Conservation (phyloP, 169 alveolate species). For the Eimeria necatrix region DNA sequence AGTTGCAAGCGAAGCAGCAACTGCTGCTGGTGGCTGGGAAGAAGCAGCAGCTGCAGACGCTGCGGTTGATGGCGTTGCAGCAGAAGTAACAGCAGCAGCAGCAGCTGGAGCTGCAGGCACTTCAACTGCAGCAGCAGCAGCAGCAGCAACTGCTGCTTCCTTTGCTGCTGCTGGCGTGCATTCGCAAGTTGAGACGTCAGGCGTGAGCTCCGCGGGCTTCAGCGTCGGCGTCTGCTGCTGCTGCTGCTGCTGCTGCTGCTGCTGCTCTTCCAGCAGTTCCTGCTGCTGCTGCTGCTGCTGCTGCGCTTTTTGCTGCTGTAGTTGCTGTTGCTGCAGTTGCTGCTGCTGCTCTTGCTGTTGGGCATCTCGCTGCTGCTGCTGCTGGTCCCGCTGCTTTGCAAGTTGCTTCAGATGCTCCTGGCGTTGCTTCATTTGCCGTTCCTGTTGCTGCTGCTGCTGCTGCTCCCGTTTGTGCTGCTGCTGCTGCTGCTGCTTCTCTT, state of each 20-base stretch:
- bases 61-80: neutral
- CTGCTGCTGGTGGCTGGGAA: neutral
- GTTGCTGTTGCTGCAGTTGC: neutral
- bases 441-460: conserved; percentile 44
- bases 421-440: conserved; percentile 4
- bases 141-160: neutral
- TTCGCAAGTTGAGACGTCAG: neutral
- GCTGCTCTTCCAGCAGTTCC: neutral
- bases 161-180: neutral
- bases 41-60: conserved; percentile 15
- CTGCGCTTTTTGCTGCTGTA: conserved; percentile 17
- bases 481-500: conserved; percentile 25
- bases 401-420: neutral
- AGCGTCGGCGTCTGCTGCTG: neutral
- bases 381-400: neutral
- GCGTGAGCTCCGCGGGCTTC: neutral
- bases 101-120: neutral
- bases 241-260: conserved; percentile 12
- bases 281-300: conserved; percentile 50
- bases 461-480: conserved; percentile 23
- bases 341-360: neutral
- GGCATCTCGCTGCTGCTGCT: conserved; percentile 3
- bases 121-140: neutral
- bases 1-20: neutral
- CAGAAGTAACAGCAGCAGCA: neutral